Evolutionary conservation across 192 early-diverging fungal genomes (phyloP).

Genomic region (Dissophora ornata): DNA sequence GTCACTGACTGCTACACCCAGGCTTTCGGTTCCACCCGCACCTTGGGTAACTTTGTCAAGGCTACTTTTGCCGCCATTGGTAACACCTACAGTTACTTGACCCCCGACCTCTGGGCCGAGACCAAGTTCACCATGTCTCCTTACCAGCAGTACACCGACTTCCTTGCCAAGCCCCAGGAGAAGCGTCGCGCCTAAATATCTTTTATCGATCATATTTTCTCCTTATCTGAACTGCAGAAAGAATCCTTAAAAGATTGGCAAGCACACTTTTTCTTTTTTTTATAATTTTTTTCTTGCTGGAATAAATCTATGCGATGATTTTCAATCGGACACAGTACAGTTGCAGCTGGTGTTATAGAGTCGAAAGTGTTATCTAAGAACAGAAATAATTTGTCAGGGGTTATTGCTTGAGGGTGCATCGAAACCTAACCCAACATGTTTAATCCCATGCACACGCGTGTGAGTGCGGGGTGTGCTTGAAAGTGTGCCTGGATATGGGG

Average conservation of each 20-base stretch:
- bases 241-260: slow-evolving; percentile 13
- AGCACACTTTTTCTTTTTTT: slow-evolving; percentile 38
- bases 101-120: slow-evolving; percentile 96
- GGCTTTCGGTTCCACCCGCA: slow-evolving; percentile 95
- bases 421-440: no score
- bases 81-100: slow-evolving; percentile 97
- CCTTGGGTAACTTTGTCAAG: slow-evolving; percentile 99
- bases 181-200: slow-evolving; percentile 54
- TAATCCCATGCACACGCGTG: no score
- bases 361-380: no score
- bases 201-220: slow-evolving; percentile 17
- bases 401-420: no score
- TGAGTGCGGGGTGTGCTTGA: no score
- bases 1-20: slow-evolving; percentile 98
- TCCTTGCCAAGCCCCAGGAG: slow-evolving; percentile 68
- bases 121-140: slow-evolving; percentile 88
- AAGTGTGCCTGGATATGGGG: no score
- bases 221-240: slow-evolving; percentile 6
- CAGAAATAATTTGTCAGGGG: no score
- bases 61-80: slow-evolving; percentile 96
- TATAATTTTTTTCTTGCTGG: slow-evolving; percentile 23
- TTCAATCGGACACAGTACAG: slow-evolving; percentile 20
- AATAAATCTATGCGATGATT: slow-evolving; percentile 14
- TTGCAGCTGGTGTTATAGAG: no score
- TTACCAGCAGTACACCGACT: slow-evolving; percentile 89